Percentiles rank a stretch among this genome's conserved stretches.
Evolutionary conservation across 2,329 filamentous ascomycete species (phyloP).

Genomic region (Didymellaceae sp.): DNA sequence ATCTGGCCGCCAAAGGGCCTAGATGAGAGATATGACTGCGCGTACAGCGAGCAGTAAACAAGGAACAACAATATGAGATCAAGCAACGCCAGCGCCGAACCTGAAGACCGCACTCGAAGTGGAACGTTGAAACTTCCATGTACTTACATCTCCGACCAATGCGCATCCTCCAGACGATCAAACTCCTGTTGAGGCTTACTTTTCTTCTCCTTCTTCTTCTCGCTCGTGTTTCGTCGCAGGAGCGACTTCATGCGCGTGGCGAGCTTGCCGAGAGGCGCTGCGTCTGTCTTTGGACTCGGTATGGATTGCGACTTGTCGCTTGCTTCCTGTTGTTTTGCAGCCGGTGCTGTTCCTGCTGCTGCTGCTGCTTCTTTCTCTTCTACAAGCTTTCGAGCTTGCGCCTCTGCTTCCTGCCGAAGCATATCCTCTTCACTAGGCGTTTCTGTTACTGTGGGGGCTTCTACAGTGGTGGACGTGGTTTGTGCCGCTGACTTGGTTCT

Average conservation of each 20-base stretch:
- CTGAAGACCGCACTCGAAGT: background rate
- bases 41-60: no score
- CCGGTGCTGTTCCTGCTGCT: background rate
- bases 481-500: constrained; percentile 8
- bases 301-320: constrained; percentile 19
- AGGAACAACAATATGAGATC: no score
- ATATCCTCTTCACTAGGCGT: constrained; percentile 8
- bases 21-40: no score
- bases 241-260: constrained; percentile 42
- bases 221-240: constrained; percentile 31
- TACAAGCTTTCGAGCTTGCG: constrained; percentile 22
- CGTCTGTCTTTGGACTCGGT: constrained; percentile 18
- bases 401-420: constrained; percentile 24
- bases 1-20: no score
- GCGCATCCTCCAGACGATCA: constrained; percentile 40
- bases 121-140: background rate
- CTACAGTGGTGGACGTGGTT: constrained; percentile 10
- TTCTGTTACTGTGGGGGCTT: constrained; percentile 2
- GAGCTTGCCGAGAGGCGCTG: constrained; percentile 37
- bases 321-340: constrained; percentile 1
- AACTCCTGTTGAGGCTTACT: constrained; percentile 31
- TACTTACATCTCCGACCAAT: constrained; percentile 48
- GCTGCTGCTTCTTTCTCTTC: constrained; percentile 12
- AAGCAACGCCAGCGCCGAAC: background rate
- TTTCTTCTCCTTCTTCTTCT: constrained; percentile 38